phyloP scores from a whole-genome alignment of 2,329 filamentous ascomycete genomes.

The Sclerotinia minor region DNA sequence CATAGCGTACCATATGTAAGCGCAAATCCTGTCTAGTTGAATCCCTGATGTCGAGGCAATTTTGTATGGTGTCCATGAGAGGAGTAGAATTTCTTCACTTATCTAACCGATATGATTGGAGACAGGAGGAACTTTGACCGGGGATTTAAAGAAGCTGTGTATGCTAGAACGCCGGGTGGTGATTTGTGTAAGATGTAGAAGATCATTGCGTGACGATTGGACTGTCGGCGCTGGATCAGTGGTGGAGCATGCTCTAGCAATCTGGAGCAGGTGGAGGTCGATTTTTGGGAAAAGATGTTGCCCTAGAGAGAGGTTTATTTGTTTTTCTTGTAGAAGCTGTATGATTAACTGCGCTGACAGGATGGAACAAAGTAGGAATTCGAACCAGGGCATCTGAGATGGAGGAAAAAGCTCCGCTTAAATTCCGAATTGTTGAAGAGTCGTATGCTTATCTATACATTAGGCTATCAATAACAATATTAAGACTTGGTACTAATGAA shows the following conservation, averaged over 20 bases:
- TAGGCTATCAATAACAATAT: not conserved
- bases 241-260: not conserved
- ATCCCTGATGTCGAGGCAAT: conserved; percentile 25
- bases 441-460: conserved; percentile 8
- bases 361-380: too few species aligned
- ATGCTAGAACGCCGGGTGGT: conserved; percentile 20
- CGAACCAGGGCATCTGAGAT: not conserved
- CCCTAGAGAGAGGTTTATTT: not conserved
- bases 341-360: too few species aligned
- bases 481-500: not conserved
- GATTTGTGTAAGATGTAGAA: conserved; percentile 45
- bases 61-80: conserved; percentile 26
- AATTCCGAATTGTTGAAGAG: not conserved
- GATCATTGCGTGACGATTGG: conserved; percentile 56
- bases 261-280: conserved; percentile 2
- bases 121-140: conserved; percentile 16
- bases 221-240: conserved; percentile 29
- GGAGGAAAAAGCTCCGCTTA: not conserved
- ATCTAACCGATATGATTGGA: conserved; percentile 11
- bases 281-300: not conserved
- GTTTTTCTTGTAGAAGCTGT: not conserved
- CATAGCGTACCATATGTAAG: too few species aligned
- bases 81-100: not conserved
- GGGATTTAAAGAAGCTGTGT: conserved; percentile 23
- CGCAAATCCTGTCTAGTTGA: conserved; percentile 23